These are phyloP conservation scores for Jatropha curcas DNA, from an alignment of 345 rosid species.

Conservation along the genomic window DNA sequence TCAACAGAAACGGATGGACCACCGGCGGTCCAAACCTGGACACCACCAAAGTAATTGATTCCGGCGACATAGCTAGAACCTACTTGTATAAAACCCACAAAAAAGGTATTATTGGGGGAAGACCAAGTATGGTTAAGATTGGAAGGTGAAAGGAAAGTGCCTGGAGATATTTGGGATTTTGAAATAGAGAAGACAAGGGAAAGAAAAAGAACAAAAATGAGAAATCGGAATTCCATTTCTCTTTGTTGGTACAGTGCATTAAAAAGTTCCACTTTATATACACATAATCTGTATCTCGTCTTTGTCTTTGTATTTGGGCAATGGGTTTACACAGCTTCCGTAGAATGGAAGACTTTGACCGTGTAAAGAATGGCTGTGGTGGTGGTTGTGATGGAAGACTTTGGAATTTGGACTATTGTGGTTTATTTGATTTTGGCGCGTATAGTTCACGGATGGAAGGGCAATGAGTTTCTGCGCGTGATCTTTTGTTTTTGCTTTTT, in stretches of 20 bases:
- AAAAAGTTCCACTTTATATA: too few relatives aligned
- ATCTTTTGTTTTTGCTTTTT: too few relatives aligned
- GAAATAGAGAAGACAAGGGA: constrained; percentile 14
- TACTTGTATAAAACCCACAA: constrained; percentile 39
- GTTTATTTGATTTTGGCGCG: too few relatives aligned
- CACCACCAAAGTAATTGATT: constrained; percentile 45
- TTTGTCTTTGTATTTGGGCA: background rate
- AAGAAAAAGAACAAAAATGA: background rate
- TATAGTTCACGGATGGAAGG: too few relatives aligned
- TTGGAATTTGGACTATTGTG: too few relatives aligned
- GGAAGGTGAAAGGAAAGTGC: constrained; percentile 48
- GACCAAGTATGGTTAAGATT: constrained; percentile 36
- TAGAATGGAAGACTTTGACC: background rate
- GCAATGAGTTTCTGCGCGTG: too few relatives aligned
- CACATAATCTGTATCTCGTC: too few relatives aligned
- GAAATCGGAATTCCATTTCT: constrained; percentile 5
- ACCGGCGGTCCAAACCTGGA: constrained; percentile 58
- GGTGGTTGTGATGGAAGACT: too few relatives aligned
- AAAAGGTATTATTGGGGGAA: constrained; percentile 45
- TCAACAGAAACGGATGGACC: constrained; percentile 37
- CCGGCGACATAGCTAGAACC: constrained; percentile 43
- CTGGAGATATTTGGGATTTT: constrained; percentile 29
- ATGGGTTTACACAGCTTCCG: background rate
- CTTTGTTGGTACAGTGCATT: background rate
- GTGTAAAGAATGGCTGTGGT: too few relatives aligned